Base-by-base conservation (phyloP, 441 rosid species). In the Flueggea neowawraea region DNA sequence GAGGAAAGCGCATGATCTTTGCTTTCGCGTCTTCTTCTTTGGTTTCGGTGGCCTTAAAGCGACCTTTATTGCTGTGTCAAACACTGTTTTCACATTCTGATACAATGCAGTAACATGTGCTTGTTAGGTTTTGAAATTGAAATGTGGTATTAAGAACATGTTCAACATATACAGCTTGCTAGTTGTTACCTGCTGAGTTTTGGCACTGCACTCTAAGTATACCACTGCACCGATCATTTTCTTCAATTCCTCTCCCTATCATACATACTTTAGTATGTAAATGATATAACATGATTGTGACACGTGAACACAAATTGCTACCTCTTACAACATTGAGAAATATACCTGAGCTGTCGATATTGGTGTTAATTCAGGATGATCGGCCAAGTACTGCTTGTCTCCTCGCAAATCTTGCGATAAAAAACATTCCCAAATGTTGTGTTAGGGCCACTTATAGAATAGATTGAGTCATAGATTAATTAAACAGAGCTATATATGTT, bases 201-300 rank as follows among this genome's bases (percentile, higher is more conserved):
- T 93, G 67, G 98, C 86, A 72, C 98, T 93, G 84, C 98, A 93
- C 60, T 93, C 98, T 6, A 85, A 68, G 78, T 90, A 93, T 16
- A 76, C 75, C 14, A 80, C 78, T 0, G 97, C 98, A 22, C 96
- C 97, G 45, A 86, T 82, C 83, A 83, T 70, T 68, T 88, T 90
- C 85, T 73, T 85, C 75, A 93, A 58, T 56, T 93, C 98, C 73
- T 90, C 96, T 31, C 98, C 97, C 97, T 90, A 78, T 48, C 56
- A 51, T n/a, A 6, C 59, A 14, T 54, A 12, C 32, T 50, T 2
- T 22, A 15, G 15, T 36, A 31, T 22, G 2, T 22, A 22, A 22
- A 22, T 22, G 28, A 22, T 22, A 22, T 22, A 2, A 22, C 28
- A 22, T 2, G 28, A 22, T 2, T 22, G 2, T 22, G 28, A 22